Conservation (phyloP, 495 filamentous ascomycete genomes). For the Cenococcum geophilum region DNA sequence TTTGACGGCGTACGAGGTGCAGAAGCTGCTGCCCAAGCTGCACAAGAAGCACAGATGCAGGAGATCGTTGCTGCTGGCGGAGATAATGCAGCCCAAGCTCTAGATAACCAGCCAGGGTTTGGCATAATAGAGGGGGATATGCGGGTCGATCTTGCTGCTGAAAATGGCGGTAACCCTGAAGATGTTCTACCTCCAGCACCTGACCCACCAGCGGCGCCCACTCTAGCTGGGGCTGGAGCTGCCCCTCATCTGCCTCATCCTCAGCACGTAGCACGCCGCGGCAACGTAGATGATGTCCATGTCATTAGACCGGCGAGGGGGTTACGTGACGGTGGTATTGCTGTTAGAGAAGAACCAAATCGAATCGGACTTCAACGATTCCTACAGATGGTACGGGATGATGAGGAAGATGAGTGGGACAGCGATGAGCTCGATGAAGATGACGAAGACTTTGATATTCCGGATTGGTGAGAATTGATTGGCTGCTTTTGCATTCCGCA, state of each 20-base stretch:
- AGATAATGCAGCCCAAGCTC: neutral
- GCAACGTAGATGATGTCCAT: neutral
- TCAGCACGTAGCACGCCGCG: neutral
- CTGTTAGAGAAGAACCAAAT: constrained; percentile 14
- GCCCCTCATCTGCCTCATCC: neutral
- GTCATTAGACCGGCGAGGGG: neutral
- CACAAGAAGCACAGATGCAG: neutral
- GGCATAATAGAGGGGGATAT: neutral
- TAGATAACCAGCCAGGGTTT: neutral
- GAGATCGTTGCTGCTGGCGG: neutral
- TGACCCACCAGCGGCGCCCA: constrained; percentile 3
- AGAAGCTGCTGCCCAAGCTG: constrained; percentile 23
- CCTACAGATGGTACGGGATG: constrained; percentile 49
- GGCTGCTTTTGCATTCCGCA: neutral
- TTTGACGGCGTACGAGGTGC: constrained; percentile 46
- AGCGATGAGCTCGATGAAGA: constrained; percentile 6
- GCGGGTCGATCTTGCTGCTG: neutral
- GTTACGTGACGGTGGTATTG: constrained; percentile 3
- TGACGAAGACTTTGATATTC: constrained; percentile 3
- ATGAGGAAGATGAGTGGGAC: constrained; percentile 49
- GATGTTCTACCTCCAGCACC: neutral
- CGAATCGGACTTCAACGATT: constrained; percentile 47
- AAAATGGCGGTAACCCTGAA: neutral
- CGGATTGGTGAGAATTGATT: neutral
- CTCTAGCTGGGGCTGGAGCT: neutral